Base-by-base conservation (phyloP, 179 eudicot species). In the Beta corolliflora region DNA sequence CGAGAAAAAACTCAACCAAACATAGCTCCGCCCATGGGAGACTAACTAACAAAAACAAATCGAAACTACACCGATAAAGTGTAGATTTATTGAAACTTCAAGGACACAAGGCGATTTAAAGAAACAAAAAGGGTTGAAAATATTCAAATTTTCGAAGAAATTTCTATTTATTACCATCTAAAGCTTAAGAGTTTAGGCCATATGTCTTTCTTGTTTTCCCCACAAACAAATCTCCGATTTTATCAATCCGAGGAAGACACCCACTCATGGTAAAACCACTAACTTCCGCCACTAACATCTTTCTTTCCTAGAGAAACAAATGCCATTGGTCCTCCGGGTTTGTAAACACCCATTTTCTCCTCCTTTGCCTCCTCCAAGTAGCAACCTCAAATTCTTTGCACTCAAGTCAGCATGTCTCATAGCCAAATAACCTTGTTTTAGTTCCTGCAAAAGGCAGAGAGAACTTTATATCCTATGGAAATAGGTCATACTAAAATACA, bases 141-240 rank as follows among this genome's bases (percentile, higher is more conserved):
- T 25, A 25, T 25, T 25, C 29, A 25, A 25, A 25, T 0, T 25
- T 25, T 25, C 29, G 29, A 25, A 25, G 29, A 25, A 25, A 25
- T 25, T 25, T 25, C 29, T 25, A 25, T 25, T 0, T 25, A 25
- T 25, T 25, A 25, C 29, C 29, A 25, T n/a, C n/a, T n/a, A 25
- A 25, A 25, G 29, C 29, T 50, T 77, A 70, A 15, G 87, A 75
- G 41, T 75, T 64, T 10, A 92, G 81, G 9, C 97, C 97, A 75
- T 84, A 89, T 65, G 80, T 74, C 85, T 80, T 90, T 84, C 97
- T 82, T n/a, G 91, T 85, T 77, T 52, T 89, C 60, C 92, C 90
- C 13, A 91, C 89, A 76, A 87, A 93, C 85, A 93, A 81, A 79
- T 93, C 95, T 65, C 90, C 80, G 95, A 93, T 80, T 93, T 93